Conservation (phyloP, 2,329 filamentous ascomycete genomes). For the Sporothrix protearum region DNA sequence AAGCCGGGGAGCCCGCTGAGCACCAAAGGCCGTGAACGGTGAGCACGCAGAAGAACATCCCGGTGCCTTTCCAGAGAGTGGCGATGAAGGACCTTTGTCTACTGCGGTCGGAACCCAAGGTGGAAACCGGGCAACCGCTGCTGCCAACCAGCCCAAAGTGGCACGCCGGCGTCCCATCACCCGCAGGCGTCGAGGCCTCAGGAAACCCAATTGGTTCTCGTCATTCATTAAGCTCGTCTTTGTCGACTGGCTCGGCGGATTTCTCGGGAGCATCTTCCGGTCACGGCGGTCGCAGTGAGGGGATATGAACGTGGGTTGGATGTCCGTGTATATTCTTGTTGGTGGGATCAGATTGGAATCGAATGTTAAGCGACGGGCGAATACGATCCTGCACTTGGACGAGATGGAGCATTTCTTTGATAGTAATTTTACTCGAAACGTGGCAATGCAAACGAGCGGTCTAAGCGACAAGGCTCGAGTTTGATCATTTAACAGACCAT, state of each 20-base stretch:
- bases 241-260: conserved; percentile 40
- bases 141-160: conserved; percentile 12
- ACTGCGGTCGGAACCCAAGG: neutral
- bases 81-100: neutral
- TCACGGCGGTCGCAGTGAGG: conserved; percentile 26
- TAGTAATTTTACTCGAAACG: neutral
- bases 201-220: conserved; percentile 36
- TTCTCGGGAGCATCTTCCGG: conserved; percentile 36
- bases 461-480: neutral
- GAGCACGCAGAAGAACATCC: neutral
- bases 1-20: neutral
- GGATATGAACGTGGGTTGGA: neutral
- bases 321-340: neutral
- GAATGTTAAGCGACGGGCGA: neutral
- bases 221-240: conserved; percentile 38
- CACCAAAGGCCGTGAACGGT: neutral
- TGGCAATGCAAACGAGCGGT: neutral
- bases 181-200: conserved; percentile 27
- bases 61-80: neutral
- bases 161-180: conserved; percentile 29
- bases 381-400: neutral
- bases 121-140: neutral
- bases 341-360: neutral
- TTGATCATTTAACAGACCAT: neutral
- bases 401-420: neutral